Percentiles rank a stretch among this genome's conserved stretches.
Evolutionary conservation across 106 monocot species (phyloP).

Genomic region (Acanthochlamys bracteata): DNA sequence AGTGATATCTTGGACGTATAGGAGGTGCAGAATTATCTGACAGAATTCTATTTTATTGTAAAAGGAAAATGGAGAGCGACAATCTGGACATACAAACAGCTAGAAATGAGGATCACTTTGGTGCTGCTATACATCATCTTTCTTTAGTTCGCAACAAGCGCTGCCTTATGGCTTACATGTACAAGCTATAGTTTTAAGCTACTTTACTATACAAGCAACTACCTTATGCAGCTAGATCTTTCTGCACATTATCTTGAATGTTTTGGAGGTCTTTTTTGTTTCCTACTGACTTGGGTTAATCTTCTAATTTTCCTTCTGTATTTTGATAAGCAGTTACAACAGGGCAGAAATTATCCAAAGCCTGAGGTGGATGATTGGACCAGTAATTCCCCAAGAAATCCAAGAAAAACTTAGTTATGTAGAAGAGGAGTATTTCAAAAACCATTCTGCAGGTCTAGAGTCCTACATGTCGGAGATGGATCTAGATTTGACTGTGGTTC

Average conservation of each 20-base stretch:
- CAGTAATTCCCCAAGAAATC: constrained; percentile 79
- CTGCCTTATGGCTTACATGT: constrained; percentile 95
- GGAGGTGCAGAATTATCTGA: not conserved
- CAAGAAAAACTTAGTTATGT: constrained; percentile 73
- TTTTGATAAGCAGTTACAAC: constrained; percentile 47
- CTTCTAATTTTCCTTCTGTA: not conserved
- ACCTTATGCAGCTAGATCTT: no score
- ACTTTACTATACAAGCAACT: no score
- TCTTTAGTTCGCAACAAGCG: constrained; percentile 84
- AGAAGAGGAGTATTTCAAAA: constrained; percentile 88
- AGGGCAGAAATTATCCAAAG: constrained; percentile 78
- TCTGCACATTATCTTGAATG: no score
- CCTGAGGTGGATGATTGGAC: constrained; percentile 83
- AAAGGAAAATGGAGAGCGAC: constrained; percentile 66
- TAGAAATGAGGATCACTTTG: constrained; percentile 88
- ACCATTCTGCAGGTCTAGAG: constrained; percentile 73
- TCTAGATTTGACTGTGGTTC: constrained; percentile 87
- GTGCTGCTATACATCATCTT: constrained; percentile 82
- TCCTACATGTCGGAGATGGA: constrained; percentile 83
- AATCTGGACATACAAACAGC: constrained; percentile 73
- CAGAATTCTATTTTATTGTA: not conserved
- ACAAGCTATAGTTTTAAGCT: not conserved
- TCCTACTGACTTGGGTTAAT: no score
- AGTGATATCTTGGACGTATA: not conserved
- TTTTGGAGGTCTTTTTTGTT: no score